Base-by-base conservation (phyloP, 2,329 filamentous ascomycete species). In the Trichophyton rubrum region DNA sequence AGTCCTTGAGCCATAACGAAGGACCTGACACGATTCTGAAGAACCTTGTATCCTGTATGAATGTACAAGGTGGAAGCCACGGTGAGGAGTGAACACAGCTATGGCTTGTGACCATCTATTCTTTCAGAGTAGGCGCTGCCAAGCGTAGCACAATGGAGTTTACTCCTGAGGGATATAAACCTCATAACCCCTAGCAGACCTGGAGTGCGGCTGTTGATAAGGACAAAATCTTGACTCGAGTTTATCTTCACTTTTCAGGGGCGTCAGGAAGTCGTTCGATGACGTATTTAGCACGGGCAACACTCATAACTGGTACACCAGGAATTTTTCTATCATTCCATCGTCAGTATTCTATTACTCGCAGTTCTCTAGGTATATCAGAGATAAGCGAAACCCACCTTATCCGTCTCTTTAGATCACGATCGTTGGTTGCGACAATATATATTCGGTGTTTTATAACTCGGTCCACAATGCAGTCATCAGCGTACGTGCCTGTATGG, bases 261-360 rank as follows among this genome's bases (percentile, higher is more conserved):
- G 89, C 89, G 73, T 90, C 88, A 3, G 91, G 91, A 64, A 96
- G 75, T 68, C 91, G 84, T 79, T 97, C 93, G 69, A 99, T 93
- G 56, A 92, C 86, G 74, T 96, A 97, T 75, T 96, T 96, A 53
- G 89, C 90, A 69, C 89, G 83, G 4, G 87, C 88, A 30, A 93
- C 89, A 69, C 85, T 90, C 79, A 96, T 80, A 60, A 83, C 81
- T 1, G 81, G 81, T 11, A 82, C 80, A 69, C 86, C 86, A 1
- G 86, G 85, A 59, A 93, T 84, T 77, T 96, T 96, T 64, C 62
- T 66, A 49, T 45, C 38, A 3, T 2, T 33, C 27, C 30, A 5
- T 35, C 33, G 51, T 55, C 27, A 33, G 51, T 53, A 27, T 3
- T 38, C 1, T 11, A 5, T 6, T 2, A 45, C 20, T 20, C 17